Evolutionary conservation across 1,139 yeast genomes (phyloP).

Genomic region (Debaryomyces subglobosus): DNA sequence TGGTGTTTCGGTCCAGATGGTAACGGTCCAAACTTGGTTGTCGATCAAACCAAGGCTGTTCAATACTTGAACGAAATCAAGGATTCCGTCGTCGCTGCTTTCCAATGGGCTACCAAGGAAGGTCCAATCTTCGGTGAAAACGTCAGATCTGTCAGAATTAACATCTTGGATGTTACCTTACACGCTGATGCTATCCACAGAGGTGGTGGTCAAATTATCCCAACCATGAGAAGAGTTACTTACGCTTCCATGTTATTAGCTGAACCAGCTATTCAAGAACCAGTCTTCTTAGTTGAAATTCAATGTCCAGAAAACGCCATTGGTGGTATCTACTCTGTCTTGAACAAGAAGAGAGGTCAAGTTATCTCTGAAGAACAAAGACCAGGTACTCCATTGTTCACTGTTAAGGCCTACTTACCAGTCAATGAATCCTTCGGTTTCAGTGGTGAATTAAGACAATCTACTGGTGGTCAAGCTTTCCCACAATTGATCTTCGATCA

Average conservation of each 20-base stretch:
- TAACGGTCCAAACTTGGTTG: constrained; percentile 97
- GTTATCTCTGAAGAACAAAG: constrained; percentile 98
- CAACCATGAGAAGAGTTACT: constrained; percentile 99
- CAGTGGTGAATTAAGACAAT: constrained; percentile 99
- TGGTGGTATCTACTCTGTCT: constrained; percentile 99
- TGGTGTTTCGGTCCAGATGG: constrained; percentile 99
- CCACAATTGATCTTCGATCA: constrained; percentile 99
- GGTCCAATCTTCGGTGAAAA: constrained; percentile 98
- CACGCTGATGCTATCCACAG: constrained; percentile 99
- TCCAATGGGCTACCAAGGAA: constrained; percentile 99
- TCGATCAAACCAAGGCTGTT: constrained; percentile 99
- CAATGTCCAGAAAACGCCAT: constrained; percentile 99
- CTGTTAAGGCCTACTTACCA: constrained; percentile 99
- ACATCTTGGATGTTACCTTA: constrained; percentile 98
- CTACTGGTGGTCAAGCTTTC: constrained; percentile 99
- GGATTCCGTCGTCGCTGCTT: constrained; percentile 99
- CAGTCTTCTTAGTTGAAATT: constrained; percentile 98
- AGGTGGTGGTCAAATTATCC: constrained; percentile 99
- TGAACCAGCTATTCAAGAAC: constrained; percentile 99
- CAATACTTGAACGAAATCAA: constrained; percentile 99
- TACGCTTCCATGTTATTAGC: constrained; percentile 98
- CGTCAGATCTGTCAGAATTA: constrained; percentile 94
- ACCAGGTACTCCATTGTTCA: constrained; percentile 99
- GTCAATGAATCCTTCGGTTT: constrained; percentile 99
- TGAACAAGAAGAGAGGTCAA: constrained; percentile 99